Evolutionary conservation across 306 rosid species (phyloP).

Genomic region (Hippophae rhamnoides): DNA sequence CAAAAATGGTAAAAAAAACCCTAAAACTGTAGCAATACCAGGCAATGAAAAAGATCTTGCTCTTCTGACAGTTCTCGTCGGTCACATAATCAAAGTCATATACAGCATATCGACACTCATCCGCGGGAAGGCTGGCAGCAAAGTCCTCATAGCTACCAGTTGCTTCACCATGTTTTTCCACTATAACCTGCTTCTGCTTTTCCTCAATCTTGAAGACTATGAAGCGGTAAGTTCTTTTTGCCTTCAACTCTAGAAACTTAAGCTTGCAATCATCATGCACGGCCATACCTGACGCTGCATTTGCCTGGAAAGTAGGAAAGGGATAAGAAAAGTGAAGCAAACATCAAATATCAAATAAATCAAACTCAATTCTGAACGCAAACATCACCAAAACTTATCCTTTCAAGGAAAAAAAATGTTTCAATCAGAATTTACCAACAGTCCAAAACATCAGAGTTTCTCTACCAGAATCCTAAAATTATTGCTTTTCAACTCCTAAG

Average conservation of each 20-base stretch:
- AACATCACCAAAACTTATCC: not conserved
- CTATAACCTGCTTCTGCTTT: conserved; percentile 37
- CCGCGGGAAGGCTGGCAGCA: conserved; percentile 34
- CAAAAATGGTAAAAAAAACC: not conserved
- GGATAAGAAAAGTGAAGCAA: not conserved
- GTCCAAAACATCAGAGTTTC: too few relatives aligned
- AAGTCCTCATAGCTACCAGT: conserved; percentile 34
- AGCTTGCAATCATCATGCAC: conserved; percentile 48
- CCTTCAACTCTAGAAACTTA: conserved; percentile 39
- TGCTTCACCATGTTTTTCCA: conserved; percentile 42
- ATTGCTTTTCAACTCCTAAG: too few relatives aligned
- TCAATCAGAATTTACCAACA: not conserved
- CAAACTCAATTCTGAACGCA: not conserved
- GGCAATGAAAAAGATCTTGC: conserved; percentile 47
- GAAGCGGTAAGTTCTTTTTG: conserved; percentile 44
- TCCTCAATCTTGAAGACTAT: conserved; percentile 44
- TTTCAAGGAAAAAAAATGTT: not conserved
- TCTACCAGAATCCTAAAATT: too few relatives aligned
- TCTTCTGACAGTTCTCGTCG: conserved; percentile 41
- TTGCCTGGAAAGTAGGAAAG: conserved; percentile 22
- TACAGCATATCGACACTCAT: conserved; percentile 50
- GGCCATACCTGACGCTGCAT: conserved; percentile 52
- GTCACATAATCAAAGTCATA: conserved; percentile 43
- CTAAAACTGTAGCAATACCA: conserved; percentile 22
- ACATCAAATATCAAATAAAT: conserved; percentile 1